A percentile compares a stretch with the other conserved stretches of the same genome.
phyloP scores from a whole-genome alignment of 2,329 filamentous ascomycete species.

The Sporothrix humicola region DNA sequence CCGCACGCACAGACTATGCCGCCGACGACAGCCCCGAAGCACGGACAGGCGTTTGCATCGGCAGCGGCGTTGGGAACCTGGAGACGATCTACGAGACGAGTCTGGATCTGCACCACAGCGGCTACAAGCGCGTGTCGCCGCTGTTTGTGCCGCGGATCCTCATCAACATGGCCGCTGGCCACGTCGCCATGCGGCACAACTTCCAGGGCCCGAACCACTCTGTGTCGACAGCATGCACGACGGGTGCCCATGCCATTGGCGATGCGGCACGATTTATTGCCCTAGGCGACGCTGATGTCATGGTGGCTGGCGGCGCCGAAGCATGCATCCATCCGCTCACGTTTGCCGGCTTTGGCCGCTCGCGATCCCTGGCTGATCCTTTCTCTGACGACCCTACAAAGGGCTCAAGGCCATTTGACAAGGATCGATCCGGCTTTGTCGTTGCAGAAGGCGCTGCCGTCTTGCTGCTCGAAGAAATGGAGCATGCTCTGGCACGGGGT shows the following conservation, averaged over 20 bases:
- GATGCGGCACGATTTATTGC: conserved; percentile 92
- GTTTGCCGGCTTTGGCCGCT: conserved; percentile 87
- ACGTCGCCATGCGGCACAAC: conserved; percentile 90
- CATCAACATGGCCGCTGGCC: conserved; percentile 93
- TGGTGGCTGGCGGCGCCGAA: conserved; percentile 94
- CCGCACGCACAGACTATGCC: conserved; percentile 23
- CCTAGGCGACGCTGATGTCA: conserved; percentile 90
- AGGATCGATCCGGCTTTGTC: conserved; percentile 80
- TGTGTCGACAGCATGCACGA: conserved; percentile 93
- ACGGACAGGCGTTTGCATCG: conserved; percentile 85
- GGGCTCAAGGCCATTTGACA: conserved; percentile 83
- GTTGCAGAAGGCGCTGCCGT: conserved; percentile 92
- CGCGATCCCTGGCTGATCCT: conserved; percentile 70
- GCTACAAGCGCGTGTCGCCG: conserved; percentile 91
- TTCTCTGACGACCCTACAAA: conserved; percentile 37
- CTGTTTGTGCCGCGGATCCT: conserved; percentile 91
- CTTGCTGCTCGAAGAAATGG: conserved; percentile 84
- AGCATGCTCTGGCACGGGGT: conserved; percentile 80
- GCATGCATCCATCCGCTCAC: conserved; percentile 95
- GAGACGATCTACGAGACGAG: conserved; percentile 88
- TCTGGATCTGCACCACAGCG: conserved; percentile 73
- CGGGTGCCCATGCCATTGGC: conserved; percentile 90
- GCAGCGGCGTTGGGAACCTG: conserved; percentile 93
- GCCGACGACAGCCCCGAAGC: conserved; percentile 63
- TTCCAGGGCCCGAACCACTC: conserved; percentile 92